These are phyloP conservation scores for Hippophae gyantsensis DNA, from an alignment of 306 rosid species.

Conservation along the genomic window DNA sequence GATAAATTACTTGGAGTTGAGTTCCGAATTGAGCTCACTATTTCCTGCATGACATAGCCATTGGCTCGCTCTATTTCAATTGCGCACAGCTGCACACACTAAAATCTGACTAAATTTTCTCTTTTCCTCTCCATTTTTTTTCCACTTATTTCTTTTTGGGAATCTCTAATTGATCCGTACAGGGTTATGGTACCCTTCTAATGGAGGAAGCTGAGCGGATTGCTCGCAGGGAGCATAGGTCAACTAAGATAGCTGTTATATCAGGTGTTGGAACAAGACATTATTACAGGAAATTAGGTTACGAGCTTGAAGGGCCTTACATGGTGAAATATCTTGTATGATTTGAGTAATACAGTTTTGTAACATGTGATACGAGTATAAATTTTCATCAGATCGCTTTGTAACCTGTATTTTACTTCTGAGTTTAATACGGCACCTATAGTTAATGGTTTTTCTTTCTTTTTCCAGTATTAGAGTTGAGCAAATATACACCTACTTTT, in stretches of 20 bases:
- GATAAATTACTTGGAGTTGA: conserved; percentile 2
- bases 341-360: conserved; percentile 29
- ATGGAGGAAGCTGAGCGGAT: conserved; percentile 97
- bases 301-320: conserved; percentile 97
- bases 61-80: no score
- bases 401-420: neutral
- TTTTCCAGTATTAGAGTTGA: no score
- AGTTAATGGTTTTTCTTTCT: no score
- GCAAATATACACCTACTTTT: no score
- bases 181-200: conserved; percentile 95
- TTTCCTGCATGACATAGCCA: no score
- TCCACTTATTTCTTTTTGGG: neutral
- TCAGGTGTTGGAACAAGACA: conserved; percentile 97
- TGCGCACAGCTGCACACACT: no score
- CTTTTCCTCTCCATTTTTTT: neutral
- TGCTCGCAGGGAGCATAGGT: conserved; percentile 67
- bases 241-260: conserved; percentile 75
- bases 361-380: conserved; percentile 16
- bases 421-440: neutral
- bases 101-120: no score
- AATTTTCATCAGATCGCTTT: neutral
- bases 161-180: conserved; percentile 3
- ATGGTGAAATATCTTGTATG: conserved; percentile 67
- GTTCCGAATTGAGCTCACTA: neutral
- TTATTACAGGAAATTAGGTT: conserved; percentile 80